Evolutionary conservation across 1,284 basidiomycete species (phyloP).

Genomic region (Papiliotrema laurentii): DNA sequence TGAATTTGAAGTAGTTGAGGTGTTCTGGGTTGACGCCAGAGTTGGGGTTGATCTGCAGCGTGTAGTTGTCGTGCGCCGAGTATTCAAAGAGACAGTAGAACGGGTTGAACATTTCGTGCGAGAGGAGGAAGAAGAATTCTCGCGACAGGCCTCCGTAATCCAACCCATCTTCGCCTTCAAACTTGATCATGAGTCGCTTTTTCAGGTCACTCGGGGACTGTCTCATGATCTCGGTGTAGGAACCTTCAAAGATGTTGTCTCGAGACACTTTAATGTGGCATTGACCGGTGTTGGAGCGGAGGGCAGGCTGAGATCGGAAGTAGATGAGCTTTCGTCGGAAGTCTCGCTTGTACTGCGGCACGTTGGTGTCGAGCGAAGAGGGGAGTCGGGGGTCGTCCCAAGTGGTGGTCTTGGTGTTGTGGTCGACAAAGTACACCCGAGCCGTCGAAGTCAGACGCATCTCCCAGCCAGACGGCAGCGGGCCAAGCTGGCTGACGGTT

Average conservation of each 20-base stretch:
- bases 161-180: slow-evolving; percentile 95
- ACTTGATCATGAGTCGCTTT: slow-evolving; percentile 96
- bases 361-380: slow-evolving; percentile 66
- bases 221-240: slow-evolving; percentile 88
- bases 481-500: slow-evolving; percentile 84
- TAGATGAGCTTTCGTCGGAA: slow-evolving; percentile 98
- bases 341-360: slow-evolving; percentile 99
- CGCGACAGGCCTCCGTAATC: slow-evolving; percentile 96
- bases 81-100: slow-evolving; percentile 99
- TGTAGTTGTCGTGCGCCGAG: slow-evolving; percentile 98
- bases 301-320: slow-evolving; percentile 95
- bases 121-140: slow-evolving; percentile 99
- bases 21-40: slow-evolving; percentile 98
- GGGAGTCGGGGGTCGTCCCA: slow-evolving; percentile 94
- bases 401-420: slow-evolving; percentile 86
- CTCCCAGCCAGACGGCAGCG: slow-evolving; percentile 95
- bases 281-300: slow-evolving; percentile 82
- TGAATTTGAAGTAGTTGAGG: slow-evolving; percentile 99
- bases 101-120: slow-evolving; percentile 98
- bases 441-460: slow-evolving; percentile 92
- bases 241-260: slow-evolving; percentile 92
- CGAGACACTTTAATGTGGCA: slow-evolving; percentile 95
- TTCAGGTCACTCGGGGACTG: slow-evolving; percentile 91
- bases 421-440: slow-evolving; percentile 93
- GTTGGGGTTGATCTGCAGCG: slow-evolving; percentile 95